Conservation (phyloP, 2,329 filamentous ascomycete species). For the Berkeleyomyces rouxiae region DNA sequence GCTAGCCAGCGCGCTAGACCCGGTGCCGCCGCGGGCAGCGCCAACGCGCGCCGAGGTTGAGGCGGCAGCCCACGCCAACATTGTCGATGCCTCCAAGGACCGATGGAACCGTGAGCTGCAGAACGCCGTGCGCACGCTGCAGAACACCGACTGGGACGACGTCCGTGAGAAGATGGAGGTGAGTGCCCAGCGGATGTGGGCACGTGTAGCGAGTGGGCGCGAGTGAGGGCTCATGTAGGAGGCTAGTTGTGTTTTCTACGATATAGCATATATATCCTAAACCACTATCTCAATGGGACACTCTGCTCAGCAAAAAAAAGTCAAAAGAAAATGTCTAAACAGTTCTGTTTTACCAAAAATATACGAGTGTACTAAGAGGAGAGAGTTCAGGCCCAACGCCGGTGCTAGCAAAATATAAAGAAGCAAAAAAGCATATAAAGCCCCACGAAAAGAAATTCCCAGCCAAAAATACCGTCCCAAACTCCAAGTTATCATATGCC, state of each 20-base stretch:
- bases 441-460: not conserved
- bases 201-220: not conserved
- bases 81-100: conserved; percentile 55
- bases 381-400: not conserved
- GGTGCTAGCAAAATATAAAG: conserved; percentile 2
- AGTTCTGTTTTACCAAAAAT: not conserved
- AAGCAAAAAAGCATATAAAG: not conserved
- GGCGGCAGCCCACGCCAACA: conserved; percentile 33
- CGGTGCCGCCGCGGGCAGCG: conserved; percentile 29
- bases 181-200: conserved; percentile 2
- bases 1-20: conserved; percentile 35
- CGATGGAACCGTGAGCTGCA: conserved; percentile 63
- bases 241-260: not conserved
- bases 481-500: not conserved
- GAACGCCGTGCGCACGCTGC: conserved; percentile 46
- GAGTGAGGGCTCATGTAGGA: not conserved
- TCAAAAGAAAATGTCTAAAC: not conserved
- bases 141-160: conserved; percentile 48
- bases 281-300: no score
- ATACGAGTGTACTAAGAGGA: not conserved
- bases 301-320: not conserved
- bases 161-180: conserved; percentile 43
- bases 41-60: conserved; percentile 35
- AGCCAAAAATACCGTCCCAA: not conserved
- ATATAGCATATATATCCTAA: no score